A percentile compares a stretch with the other conserved stretches of the same genome.
These are phyloP conservation scores for Cladosporium sp. DNA, from an alignment of 2,329 filamentous ascomycete genomes.

Conservation along the genomic window DNA sequence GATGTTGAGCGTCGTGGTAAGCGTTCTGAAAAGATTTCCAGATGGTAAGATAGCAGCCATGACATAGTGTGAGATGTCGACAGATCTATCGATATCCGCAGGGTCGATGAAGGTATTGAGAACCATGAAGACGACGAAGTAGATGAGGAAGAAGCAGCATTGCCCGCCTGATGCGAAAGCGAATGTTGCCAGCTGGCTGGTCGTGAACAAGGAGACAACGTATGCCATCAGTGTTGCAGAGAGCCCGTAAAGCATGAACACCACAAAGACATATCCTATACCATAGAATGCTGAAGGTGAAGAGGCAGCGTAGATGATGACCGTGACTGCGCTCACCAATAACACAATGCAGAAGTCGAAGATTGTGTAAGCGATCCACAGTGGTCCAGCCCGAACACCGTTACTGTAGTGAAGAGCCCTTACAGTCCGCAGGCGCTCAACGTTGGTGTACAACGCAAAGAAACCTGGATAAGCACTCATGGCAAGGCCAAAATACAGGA, in stretches of 20 bases:
- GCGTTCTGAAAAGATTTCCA: conserved; percentile 66
- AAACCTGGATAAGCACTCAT: conserved; percentile 78
- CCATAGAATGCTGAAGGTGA: conserved; percentile 68
- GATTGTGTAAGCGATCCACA: conserved; percentile 77
- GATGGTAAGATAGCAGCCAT: conserved; percentile 72
- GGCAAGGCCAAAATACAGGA: conserved; percentile 76
- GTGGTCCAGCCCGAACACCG: conserved; percentile 72
- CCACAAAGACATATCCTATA: conserved; percentile 74
- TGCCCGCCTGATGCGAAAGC: conserved; percentile 77
- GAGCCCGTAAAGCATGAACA: conserved; percentile 77
- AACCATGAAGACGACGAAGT: conserved; percentile 42
- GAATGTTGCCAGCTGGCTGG: conserved; percentile 77
- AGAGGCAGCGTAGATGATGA: conserved; percentile 63
- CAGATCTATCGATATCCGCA: conserved; percentile 61
- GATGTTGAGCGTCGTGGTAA: conserved; percentile 76
- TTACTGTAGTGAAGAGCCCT: conserved; percentile 87
- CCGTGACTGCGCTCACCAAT: conserved; percentile 59
- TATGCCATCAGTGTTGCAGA: conserved; percentile 74
- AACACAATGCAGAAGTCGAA: conserved; percentile 79
- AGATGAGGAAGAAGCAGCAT: conserved; percentile 49
- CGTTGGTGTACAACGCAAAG: conserved; percentile 83
- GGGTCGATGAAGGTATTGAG: conserved; percentile 68
- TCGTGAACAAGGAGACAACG: conserved; percentile 72
- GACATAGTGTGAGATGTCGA: conserved; percentile 70
- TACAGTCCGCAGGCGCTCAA: conserved; percentile 74